A percentile compares a stretch with the other conserved stretches of the same genome.
phyloP scores from a whole-genome alignment of 306 rosid species.

The Glycyrrhiza uralensis region DNA sequence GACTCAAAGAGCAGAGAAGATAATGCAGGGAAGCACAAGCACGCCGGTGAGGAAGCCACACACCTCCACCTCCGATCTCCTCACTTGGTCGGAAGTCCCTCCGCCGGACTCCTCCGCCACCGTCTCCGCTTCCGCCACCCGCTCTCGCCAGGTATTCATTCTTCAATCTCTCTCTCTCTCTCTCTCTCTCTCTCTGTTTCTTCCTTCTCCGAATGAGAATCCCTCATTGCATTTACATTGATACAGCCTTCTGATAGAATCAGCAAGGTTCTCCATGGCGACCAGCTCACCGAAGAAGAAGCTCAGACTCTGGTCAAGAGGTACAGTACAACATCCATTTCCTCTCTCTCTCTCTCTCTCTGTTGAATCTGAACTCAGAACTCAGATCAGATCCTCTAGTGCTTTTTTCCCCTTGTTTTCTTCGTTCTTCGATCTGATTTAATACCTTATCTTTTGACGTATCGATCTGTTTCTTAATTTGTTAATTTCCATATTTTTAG shows the following conservation, averaged over 20 bases:
- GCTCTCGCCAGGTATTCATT: conserved; percentile 31
- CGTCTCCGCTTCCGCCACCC: conserved; percentile 35
- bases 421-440: conserved; percentile 20
- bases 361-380: background rate
- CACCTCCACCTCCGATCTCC: conserved; percentile 78
- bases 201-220: background rate
- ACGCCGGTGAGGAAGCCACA: conserved; percentile 58
- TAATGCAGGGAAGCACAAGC: conserved; percentile 52
- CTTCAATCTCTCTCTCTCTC: background rate
- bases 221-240: conserved; percentile 11
- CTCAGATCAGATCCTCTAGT: conserved; percentile 29
- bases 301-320: conserved; percentile 56
- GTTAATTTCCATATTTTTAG: background rate
- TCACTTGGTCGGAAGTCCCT: conserved; percentile 77
- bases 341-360: background rate
- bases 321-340: background rate
- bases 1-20: background rate
- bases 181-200: background rate
- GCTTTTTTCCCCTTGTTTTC: background rate
- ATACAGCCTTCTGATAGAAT: conserved; percentile 91
- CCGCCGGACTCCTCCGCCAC: conserved; percentile 41
- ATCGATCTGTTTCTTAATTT: conserved; percentile 22
- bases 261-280: conserved; percentile 83
- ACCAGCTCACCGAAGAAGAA: conserved; percentile 83
- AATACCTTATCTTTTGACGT: background rate